A percentile compares a stretch with the other conserved stretches of the same genome.
Conservation (phyloP, 345 rosid genomes). For the Populus simonii region DNA sequence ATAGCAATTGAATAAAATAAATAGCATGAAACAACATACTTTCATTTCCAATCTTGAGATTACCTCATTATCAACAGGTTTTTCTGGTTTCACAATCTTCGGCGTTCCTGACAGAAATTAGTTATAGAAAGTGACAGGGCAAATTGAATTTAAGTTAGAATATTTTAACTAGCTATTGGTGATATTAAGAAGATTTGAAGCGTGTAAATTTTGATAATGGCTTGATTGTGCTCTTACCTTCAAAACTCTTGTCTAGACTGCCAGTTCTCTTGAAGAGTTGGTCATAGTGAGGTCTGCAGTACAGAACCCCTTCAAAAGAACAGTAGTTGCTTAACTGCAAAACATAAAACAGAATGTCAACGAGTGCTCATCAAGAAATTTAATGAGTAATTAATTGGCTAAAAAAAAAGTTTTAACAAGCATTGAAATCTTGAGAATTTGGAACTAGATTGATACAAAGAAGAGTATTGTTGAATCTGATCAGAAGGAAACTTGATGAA, state of each 20-base stretch:
- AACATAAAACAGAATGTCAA: not conserved
- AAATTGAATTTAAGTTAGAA: not conserved
- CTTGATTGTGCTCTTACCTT: slow-evolving; percentile 32
- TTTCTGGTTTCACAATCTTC: slow-evolving; percentile 52
- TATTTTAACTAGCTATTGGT: not conserved
- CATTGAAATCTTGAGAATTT: not conserved
- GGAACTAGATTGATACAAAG: not conserved
- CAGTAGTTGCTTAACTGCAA: slow-evolving; percentile 56
- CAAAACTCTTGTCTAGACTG: slow-evolving; percentile 60
- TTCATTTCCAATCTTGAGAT: not conserved
- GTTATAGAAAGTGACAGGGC: not conserved
- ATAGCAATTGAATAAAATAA: not conserved
- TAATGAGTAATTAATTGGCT: not conserved
- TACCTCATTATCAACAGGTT: slow-evolving; percentile 43
- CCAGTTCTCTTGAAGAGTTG: slow-evolving; percentile 70
- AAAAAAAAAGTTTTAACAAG: not conserved
- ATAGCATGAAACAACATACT: not conserved
- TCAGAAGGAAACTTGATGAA: not conserved
- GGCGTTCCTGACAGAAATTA: slow-evolving; percentile 46
- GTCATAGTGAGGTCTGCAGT: slow-evolving; percentile 67
- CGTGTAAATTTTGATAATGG: not conserved
- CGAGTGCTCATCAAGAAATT: not conserved
- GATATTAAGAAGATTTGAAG: not conserved
- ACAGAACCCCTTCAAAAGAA: slow-evolving; percentile 65
- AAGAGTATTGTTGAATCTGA: not conserved